A percentile compares a stretch with the other conserved stretches of the same genome.
phyloP scores from a whole-genome alignment of 129 eudicot genomes.

The Deinandra increscens region DNA sequence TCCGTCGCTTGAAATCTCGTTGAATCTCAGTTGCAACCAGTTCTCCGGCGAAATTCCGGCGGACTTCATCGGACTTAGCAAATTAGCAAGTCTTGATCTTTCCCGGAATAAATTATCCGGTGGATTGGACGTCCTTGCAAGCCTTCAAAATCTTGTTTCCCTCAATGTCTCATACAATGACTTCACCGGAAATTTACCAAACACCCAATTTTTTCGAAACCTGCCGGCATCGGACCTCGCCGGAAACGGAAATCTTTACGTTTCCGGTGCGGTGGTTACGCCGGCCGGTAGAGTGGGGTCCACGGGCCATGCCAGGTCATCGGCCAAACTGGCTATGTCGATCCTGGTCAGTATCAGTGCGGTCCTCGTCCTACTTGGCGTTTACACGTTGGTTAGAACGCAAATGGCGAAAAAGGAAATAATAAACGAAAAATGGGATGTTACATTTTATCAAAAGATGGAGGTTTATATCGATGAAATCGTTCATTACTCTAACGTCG shows the following conservation, averaged over 20 bases:
- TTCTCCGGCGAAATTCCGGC: slow-evolving; percentile 69
- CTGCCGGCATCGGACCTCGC: slow-evolving; percentile 59
- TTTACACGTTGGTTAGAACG: slow-evolving; percentile 52
- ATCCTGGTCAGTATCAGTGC: slow-evolving; percentile 79
- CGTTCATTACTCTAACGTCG: slow-evolving; percentile 57
- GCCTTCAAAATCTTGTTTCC: slow-evolving; percentile 80
- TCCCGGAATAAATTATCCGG: slow-evolving; percentile 80
- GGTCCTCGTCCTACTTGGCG: slow-evolving; percentile 61
- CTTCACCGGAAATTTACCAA: slow-evolving; percentile 77
- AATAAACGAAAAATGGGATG: slow-evolving; percentile 58
- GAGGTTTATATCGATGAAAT: slow-evolving; percentile 75
- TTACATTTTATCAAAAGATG: slow-evolving; percentile 87
- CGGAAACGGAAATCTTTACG: slow-evolving; percentile 57
- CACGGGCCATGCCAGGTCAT: slow-evolving; percentile 38
- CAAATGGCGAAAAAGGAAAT: slow-evolving; percentile 32
- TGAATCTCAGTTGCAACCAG: slow-evolving; percentile 80
- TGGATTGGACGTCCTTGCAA: slow-evolving; percentile 41
- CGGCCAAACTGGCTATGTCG: slow-evolving; percentile 68
- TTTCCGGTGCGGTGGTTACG: slow-evolving; percentile 43
- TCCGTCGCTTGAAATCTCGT: slow-evolving; percentile 83
- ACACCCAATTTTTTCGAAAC: slow-evolving; percentile 66
- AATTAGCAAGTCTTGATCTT: slow-evolving; percentile 67
- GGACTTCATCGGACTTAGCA: slow-evolving; percentile 65
- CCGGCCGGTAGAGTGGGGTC: slow-evolving; percentile 41
- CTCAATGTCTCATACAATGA: slow-evolving; percentile 81